Percentiles rank a stretch among this genome's conserved stretches.
These are phyloP conservation scores for Aspergillus ibericus DNA, from an alignment of 2,329 filamentous ascomycete species.

Conservation along the genomic window DNA sequence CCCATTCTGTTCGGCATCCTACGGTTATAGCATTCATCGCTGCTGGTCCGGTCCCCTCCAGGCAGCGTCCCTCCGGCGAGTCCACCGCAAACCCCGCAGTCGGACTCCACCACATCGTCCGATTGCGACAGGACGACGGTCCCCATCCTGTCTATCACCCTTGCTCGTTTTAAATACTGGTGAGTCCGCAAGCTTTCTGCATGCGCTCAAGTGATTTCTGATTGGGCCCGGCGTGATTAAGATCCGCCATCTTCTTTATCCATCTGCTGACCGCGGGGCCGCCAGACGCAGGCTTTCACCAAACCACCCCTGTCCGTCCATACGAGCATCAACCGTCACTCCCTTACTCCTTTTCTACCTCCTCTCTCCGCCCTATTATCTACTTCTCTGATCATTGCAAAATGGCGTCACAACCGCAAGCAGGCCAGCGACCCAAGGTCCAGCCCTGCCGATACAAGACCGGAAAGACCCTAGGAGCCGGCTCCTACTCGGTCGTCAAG, in stretches of 20 bases:
- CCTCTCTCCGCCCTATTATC: not conserved
- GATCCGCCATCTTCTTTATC: not conserved
- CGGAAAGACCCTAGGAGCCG: conserved; percentile 93
- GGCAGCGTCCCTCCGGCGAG: not conserved
- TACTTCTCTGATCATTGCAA: not conserved
- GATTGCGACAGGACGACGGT: not conserved
- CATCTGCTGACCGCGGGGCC: conserved; percentile 5
- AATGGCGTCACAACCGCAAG: conserved; percentile 35
- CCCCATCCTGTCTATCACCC: not conserved
- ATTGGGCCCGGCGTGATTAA: not conserved
- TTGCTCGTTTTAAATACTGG: not conserved
- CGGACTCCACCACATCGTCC: not conserved
- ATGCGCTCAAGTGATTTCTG: not conserved
- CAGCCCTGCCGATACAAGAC: conserved; percentile 98
- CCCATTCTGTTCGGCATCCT: not conserved
- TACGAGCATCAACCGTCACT: not conserved
- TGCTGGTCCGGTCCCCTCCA: not conserved
- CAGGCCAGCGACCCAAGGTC: conserved; percentile 60
- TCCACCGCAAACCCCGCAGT: conserved; percentile 3
- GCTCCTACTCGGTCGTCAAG: conserved; percentile 97
- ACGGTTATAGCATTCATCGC: not conserved
- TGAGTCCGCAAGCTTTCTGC: not conserved
- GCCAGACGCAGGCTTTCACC: not conserved
- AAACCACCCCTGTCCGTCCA: not conserved
- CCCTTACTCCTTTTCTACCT: not conserved